Conservation (phyloP, 179 eudicot species). For the Silene coronaria region DNA sequence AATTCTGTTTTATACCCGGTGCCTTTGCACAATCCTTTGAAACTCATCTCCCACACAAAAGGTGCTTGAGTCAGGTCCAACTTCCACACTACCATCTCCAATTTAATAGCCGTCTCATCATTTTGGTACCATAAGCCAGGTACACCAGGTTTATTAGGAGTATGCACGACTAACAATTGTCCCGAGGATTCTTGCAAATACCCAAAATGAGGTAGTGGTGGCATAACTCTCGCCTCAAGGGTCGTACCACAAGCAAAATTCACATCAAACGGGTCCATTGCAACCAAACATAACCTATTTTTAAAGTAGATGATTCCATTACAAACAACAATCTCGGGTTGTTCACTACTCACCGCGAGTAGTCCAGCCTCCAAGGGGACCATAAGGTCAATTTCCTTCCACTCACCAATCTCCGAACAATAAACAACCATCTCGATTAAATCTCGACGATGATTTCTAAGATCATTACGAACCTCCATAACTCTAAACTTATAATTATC, state of each 20-base stretch:
- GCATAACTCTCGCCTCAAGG: neutral
- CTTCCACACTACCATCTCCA: neutral
- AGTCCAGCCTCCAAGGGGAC: too few species aligned
- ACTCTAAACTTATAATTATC: too few species aligned
- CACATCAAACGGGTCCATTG: neutral
- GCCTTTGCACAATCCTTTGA: neutral
- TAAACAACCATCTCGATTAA: too few species aligned
- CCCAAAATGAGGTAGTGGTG: neutral
- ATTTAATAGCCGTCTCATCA: neutral
- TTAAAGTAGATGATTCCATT: neutral
- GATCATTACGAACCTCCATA: too few species aligned
- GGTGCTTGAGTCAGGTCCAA: neutral
- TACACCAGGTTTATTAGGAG: neutral
- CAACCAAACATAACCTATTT: neutral
- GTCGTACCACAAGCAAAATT: neutral
- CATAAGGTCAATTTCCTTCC: too few species aligned
- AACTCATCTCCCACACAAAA: neutral
- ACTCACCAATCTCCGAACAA: too few species aligned
- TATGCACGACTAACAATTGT: neutral
- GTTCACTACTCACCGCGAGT: too few species aligned
- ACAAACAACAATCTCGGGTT: neutral
- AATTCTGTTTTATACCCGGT: neutral
- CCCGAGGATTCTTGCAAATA: neutral
- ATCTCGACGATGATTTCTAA: too few species aligned
- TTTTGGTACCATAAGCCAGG: neutral